phyloP scores from a whole-genome alignment of 2,329 filamentous ascomycete genomes.

The Chrysosporium keratinophilum region DNA sequence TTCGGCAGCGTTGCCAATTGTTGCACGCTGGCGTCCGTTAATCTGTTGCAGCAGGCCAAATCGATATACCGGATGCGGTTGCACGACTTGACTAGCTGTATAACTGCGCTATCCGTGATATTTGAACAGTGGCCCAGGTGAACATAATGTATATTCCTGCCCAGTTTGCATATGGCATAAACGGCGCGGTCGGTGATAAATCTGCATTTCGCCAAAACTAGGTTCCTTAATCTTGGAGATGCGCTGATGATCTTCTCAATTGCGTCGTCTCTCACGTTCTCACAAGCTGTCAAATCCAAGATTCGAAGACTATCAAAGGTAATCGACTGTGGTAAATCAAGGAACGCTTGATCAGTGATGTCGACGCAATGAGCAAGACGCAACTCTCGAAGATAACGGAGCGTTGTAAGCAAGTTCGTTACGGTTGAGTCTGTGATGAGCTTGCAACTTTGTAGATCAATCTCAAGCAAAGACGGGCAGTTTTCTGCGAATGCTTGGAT shows the following conservation, averaged over 20 bases:
- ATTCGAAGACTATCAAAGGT: constrained; percentile 83
- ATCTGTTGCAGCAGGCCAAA: constrained; percentile 79
- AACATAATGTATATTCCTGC: constrained; percentile 94
- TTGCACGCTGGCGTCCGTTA: constrained; percentile 79
- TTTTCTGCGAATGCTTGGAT: constrained; percentile 77
- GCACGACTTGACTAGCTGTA: constrained; percentile 70
- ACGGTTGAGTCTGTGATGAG: constrained; percentile 74
- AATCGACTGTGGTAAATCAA: constrained; percentile 57
- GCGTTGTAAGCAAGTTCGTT: constrained; percentile 65
- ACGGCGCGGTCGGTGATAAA: constrained; percentile 86
- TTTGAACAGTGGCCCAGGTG: constrained; percentile 88
- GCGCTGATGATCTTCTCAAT: constrained; percentile 79
- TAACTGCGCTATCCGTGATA: constrained; percentile 82
- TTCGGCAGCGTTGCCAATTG: constrained; percentile 81
- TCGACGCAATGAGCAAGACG: constrained; percentile 75
- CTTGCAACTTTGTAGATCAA: constrained; percentile 80
- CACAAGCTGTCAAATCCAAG: constrained; percentile 82
- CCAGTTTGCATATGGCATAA: constrained; percentile 72
- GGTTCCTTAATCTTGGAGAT: constrained; percentile 78
- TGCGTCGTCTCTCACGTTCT: constrained; percentile 70
- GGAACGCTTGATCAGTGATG: constrained; percentile 80
- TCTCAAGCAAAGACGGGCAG: constrained; percentile 89
- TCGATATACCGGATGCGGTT: constrained; percentile 97
- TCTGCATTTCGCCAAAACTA: constrained; percentile 88
- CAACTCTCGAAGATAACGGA: constrained; percentile 77